These are phyloP conservation scores for Flammula alnicola DNA, from an alignment of 1,284 basidiomycete species.

Conservation along the genomic window DNA sequence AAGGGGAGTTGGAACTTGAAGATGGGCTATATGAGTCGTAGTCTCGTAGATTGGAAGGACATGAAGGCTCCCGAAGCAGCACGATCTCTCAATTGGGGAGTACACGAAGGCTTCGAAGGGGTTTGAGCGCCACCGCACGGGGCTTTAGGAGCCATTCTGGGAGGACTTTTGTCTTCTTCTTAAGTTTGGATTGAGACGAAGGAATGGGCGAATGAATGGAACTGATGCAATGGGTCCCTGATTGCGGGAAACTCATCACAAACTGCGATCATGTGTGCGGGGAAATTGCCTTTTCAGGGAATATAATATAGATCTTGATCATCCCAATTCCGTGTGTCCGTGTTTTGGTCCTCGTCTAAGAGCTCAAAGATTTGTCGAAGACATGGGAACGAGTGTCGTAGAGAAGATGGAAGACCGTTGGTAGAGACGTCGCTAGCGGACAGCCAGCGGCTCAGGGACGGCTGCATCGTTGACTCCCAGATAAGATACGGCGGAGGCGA, in stretches of 20 bases:
- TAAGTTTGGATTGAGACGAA: background rate
- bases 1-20: conserved; percentile 6
- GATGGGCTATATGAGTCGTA: background rate
- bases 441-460: background rate
- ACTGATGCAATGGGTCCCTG: conserved; percentile 18
- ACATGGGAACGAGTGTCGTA: conserved; percentile 4
- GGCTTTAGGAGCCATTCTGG: conserved; percentile 4
- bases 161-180: background rate
- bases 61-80: background rate
- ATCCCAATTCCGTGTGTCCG: background rate
- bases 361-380: background rate
- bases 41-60: conserved; percentile 1
- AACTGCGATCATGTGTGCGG: conserved; percentile 21
- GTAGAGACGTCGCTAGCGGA: background rate
- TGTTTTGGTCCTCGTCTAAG: conserved; percentile 4
- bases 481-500: background rate
- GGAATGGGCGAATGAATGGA: conserved; percentile 17
- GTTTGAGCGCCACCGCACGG: conserved; percentile 5
- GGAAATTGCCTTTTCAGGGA: conserved; percentile 18
- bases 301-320: conserved; percentile 17
- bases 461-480: background rate
- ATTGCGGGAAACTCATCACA: conserved; percentile 17
- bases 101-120: conserved; percentile 1
- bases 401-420: background rate
- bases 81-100: conserved; percentile 3